Evolutionary conservation across 192 early-diverging fungal species (phyloP).

Genomic region (Backusella psychrophila): DNA sequence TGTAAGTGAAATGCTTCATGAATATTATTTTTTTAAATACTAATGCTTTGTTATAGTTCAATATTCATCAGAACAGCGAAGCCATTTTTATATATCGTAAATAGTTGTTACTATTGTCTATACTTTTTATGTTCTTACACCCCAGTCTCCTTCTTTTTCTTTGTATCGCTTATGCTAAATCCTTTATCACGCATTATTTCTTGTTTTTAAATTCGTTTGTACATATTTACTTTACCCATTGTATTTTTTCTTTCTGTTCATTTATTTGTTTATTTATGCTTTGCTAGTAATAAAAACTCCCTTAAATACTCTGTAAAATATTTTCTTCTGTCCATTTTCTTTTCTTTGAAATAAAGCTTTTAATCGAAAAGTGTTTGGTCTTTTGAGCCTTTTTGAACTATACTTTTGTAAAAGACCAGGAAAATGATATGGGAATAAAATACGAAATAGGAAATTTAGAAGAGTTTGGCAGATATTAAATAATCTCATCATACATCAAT

Average conservation of each 20-base stretch:
- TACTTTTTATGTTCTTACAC: background rate
- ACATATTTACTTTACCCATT: background rate
- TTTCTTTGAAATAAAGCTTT: background rate
- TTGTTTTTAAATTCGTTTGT: background rate
- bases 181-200: background rate
- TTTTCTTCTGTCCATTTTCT: background rate
- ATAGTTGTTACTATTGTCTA: background rate
- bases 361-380: background rate
- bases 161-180: background rate
- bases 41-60: background rate
- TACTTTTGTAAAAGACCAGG: background rate
- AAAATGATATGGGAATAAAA: background rate
- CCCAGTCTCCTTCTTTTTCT: background rate
- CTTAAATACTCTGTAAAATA: background rate
- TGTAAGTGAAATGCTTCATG: background rate
- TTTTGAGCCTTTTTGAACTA: background rate
- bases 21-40: background rate
- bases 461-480: too few relatives aligned
- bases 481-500: too few relatives aligned
- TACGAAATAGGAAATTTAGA: background rate
- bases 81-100: background rate
- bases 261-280: background rate
- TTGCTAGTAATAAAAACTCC: background rate
- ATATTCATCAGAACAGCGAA: background rate
- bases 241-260: background rate